A percentile compares a stretch with the other conserved stretches of the same genome.
phyloP scores from a whole-genome alignment of 1,284 basidiomycete species.

The Cerioporus squamosus region DNA sequence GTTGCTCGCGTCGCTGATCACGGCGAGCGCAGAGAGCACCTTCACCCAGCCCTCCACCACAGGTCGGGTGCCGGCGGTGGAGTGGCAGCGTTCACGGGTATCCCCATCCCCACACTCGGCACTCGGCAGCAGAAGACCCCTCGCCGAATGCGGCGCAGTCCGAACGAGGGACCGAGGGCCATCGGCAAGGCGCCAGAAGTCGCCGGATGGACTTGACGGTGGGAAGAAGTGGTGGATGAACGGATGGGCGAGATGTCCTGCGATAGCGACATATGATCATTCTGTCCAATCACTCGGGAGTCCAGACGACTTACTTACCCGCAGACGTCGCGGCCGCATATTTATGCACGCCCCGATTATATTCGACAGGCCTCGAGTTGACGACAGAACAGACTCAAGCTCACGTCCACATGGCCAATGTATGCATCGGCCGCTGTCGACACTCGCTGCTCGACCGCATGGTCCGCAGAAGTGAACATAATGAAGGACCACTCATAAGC shows the following conservation, averaged over 20 bases:
- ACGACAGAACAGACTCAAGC: not conserved
- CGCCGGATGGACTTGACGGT: constrained; percentile 12
- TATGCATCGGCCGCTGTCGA: not conserved
- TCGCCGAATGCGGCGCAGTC: not conserved
- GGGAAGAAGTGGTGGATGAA: constrained; percentile 8
- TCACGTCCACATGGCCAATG: not conserved
- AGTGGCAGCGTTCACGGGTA: not conserved
- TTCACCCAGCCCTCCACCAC: constrained; percentile 6
- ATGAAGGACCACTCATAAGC: not conserved
- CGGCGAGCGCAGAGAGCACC: constrained; percentile 9
- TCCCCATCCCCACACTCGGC: not conserved
- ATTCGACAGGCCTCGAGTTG: not conserved
- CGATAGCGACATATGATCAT: constrained; percentile 18
- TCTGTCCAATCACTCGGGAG: constrained; percentile 3
- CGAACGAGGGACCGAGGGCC: not conserved
- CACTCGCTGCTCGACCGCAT: not conserved
- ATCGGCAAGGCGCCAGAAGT: constrained; percentile 2
- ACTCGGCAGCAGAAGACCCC: not conserved
- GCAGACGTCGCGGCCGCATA: not conserved
- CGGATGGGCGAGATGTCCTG: constrained; percentile 8
- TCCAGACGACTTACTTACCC: constrained; percentile 6
- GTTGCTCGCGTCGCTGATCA: constrained; percentile 17
- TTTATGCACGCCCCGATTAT: not conserved
- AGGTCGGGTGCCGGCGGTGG: not conserved
- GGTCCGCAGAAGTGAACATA: not conserved